A percentile compares a stretch with the other conserved stretches of the same genome.
These are phyloP conservation scores for Phytophthora sojae DNA, from an alignment of 352 stramenopile genomes.

Conservation along the genomic window DNA sequence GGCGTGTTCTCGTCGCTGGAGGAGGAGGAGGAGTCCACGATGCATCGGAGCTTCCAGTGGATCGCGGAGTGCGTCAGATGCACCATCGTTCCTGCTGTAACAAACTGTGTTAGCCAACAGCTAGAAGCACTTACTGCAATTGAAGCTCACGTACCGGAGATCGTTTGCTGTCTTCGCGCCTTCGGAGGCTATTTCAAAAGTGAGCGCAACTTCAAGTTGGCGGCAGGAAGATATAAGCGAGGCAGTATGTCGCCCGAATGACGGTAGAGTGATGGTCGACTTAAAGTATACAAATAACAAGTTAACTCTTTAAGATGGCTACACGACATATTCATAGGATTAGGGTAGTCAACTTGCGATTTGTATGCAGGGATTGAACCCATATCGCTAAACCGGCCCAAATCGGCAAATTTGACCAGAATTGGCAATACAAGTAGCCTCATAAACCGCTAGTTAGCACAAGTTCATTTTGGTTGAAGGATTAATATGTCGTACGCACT, in stretches of 20 bases:
- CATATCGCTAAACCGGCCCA: too few relatives aligned
- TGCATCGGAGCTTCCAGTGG: not conserved
- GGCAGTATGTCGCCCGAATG: not conserved
- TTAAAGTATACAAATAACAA: constrained; percentile 16
- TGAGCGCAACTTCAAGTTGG: not conserved
- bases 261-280: constrained; percentile 9
- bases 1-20: constrained; percentile 1
- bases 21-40: not conserved
- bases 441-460: too few relatives aligned
- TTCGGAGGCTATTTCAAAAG: too few relatives aligned
- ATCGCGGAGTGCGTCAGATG: not conserved
- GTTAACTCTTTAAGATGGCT: constrained; percentile 10
- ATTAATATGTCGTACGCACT: too few relatives aligned
- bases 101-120: not conserved
- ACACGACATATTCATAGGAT: constrained; percentile 1
- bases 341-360: constrained; percentile 10
- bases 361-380: too few relatives aligned
- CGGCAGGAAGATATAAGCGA: too few relatives aligned
- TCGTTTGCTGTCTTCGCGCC: not conserved
- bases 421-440: too few relatives aligned
- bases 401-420: too few relatives aligned
- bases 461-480: too few relatives aligned
- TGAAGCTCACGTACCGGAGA: not conserved
- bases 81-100: not conserved
- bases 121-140: too few relatives aligned